Conservation (phyloP, 805 yeast genomes). For the Candida endomychidarum region DNA sequence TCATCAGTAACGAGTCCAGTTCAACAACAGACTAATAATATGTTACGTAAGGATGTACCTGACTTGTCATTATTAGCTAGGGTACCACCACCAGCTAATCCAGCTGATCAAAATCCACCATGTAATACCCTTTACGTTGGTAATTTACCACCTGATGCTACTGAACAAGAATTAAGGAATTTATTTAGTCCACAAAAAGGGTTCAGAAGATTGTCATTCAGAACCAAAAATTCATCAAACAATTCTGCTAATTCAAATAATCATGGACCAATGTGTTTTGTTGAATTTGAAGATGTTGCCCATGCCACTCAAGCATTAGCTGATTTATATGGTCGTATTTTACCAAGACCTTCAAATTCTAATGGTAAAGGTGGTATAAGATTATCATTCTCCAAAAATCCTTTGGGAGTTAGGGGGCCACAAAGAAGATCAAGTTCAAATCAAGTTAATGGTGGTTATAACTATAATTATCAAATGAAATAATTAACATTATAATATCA, state of each 20-base stretch:
- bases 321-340: slow-evolving; percentile 87
- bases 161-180: slow-evolving; percentile 87
- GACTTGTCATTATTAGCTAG: slow-evolving; percentile 73
- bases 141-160: slow-evolving; percentile 94
- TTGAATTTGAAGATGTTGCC: slow-evolving; percentile 94
- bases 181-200: slow-evolving; percentile 88
- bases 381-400: slow-evolving; percentile 91
- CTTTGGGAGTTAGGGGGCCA: slow-evolving; percentile 90
- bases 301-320: slow-evolving; percentile 93
- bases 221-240: slow-evolving; percentile 51
- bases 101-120: slow-evolving; percentile 99
- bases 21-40: slow-evolving; percentile 15
- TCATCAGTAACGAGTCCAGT: slow-evolving; percentile 13
- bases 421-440: slow-evolving; percentile 37
- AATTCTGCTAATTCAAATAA: slow-evolving; percentile 35
- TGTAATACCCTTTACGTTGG: slow-evolving; percentile 97
- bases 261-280: slow-evolving; percentile 99
- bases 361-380: slow-evolving; percentile 91
- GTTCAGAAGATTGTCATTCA: slow-evolving; percentile 86
- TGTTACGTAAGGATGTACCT: slow-evolving; percentile 41
- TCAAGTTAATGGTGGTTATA: slow-evolving; percentile 15
- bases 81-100: slow-evolving; percentile 92
- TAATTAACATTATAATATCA: slow-evolving; percentile 2
- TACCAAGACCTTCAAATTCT: slow-evolving; percentile 70
- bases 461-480: slow-evolving; percentile 18